Base-by-base conservation (phyloP, 148 eudicot genomes). In the Fagopyrum esculentum region DNA sequence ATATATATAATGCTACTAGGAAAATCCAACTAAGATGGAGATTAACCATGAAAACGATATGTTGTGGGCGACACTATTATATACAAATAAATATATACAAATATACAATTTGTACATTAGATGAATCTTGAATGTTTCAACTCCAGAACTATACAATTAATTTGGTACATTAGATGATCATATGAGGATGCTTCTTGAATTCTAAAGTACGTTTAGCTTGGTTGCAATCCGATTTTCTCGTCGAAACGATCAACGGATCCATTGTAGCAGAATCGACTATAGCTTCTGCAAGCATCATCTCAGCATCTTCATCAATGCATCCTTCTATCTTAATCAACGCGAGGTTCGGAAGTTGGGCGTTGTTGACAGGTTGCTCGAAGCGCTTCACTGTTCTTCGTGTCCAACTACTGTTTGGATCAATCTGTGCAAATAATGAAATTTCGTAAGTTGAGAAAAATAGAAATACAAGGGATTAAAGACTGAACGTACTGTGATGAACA, bases 351-450 rank as follows among this genome's bases (percentile, higher is more conserved):
- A 47, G n/a, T 17, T 54, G 7, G 51, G 54, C 47, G 54, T 9
- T 6, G 8, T 12, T 71, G 16, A 45, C 22, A 5, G 40, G 74
- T 15, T 6, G 55, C 35, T 71, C 51, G 17, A 49, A 71, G 19
- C 17, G 19, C 47, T 66, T 66, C 9, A 66, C 71, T 17, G 43
- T 66, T n/a, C 71, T 66, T 17, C 71, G 35, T 1, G 71, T 35
- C 71, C 71, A 66, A 15, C 71, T 66, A 17, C 71, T 66, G 15
- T 46, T 47, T 9, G 74, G 74, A 71, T 71, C 74, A 71, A 71
- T 71, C 74, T 71, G 55, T 49, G 5, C 30, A 71, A 1, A 71
- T 12, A 71, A 1, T 1, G 40, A 35, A 1, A 35, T 35, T 35
- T 35, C 3, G 40, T 35, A 35, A 35, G 40, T 35, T 35, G 40